Base-by-base conservation (phyloP, 352 stramenopile genomes). In the Blastocystis sp. region DNA sequence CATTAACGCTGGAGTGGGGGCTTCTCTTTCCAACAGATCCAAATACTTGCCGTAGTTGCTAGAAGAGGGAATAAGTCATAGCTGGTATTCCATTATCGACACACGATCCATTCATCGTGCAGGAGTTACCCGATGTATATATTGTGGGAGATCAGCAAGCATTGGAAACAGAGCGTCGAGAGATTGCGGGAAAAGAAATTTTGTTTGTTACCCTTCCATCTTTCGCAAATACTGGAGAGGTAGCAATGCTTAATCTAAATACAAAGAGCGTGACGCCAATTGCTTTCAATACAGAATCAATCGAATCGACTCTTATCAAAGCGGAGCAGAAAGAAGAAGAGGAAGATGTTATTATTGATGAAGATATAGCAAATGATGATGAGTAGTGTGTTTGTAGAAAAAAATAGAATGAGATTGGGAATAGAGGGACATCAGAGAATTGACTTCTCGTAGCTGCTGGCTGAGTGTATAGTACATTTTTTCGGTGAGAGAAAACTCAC, bases 311-410 rank as follows among this genome's bases (percentile, higher is more conserved):
- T 7, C 9, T 50, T 20, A 47, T 30, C 53, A 53, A 91, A 47
- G 24, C 55, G n/a, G 68, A 70, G 30, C 9, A 63, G 45, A 45
- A 82, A 37, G 41, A 64, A 37, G 75, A 91, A 30, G 78, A 90
- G 20, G 87, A 90, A 55, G 68, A 79, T 62, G 45, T 85, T 5
- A 34, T 85, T 20, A 85, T 85, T 20, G 73, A 85, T 24, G 73
- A 85, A 55, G 53, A 85, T 43, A 85, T 85, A 24, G 73, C 45
- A 24, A 85, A 85, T 65, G 73, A 85, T 30, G 47, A 64, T 5
- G 53, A 85, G 53, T 85, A 55, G 6, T 11, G 3, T 85, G 47
- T 66, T 85, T 85, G 34, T 65, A 66, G 34, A 5, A 85, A 16
- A 13, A 41, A 85, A 66, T 55, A 85, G 2, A 68, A 30, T 69